phyloP scores from a whole-genome alignment of 352 stramenopile genomes.

The Phytophthora crassamura region DNA sequence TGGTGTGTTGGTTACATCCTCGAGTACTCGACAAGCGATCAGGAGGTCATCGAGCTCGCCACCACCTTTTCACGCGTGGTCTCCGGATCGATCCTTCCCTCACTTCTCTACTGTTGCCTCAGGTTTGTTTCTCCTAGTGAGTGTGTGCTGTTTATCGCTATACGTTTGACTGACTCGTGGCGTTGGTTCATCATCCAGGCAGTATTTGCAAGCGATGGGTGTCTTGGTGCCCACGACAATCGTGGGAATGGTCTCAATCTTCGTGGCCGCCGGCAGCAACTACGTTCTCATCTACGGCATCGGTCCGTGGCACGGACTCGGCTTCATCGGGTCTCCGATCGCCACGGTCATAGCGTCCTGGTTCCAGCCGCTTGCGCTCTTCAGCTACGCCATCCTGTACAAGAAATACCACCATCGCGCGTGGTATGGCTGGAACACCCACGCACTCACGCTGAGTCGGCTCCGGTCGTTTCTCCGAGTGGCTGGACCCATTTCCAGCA shows the following conservation, averaged over 20 bases:
- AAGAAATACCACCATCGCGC: slow-evolving; percentile 60
- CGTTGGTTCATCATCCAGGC: slow-evolving; percentile 26
- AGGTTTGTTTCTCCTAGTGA: slow-evolving; percentile 33
- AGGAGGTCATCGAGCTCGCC: slow-evolving; percentile 60
- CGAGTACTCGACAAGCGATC: slow-evolving; percentile 68
- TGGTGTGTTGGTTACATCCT: slow-evolving; percentile 71
- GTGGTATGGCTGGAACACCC: slow-evolving; percentile 66
- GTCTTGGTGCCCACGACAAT: slow-evolving; percentile 71
- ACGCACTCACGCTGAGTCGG: slow-evolving; percentile 49
- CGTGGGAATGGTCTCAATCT: slow-evolving; percentile 70
- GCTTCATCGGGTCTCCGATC: slow-evolving; percentile 83
- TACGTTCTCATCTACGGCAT: slow-evolving; percentile 80
- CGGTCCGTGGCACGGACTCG: slow-evolving; percentile 55
- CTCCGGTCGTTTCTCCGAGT: slow-evolving; percentile 59
- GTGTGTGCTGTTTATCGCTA: background rate
- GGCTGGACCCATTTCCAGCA: slow-evolving; percentile 68
- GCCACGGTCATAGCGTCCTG: slow-evolving; percentile 80
- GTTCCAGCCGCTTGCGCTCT: slow-evolving; percentile 74
- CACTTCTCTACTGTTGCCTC: slow-evolving; percentile 70
- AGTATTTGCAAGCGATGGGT: slow-evolving; percentile 77
- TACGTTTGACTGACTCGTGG: slow-evolving; percentile 10
- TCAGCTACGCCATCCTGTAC: slow-evolving; percentile 66
- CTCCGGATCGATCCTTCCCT: slow-evolving; percentile 63
- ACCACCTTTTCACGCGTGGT: slow-evolving; percentile 67
- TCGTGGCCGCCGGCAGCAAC: slow-evolving; percentile 61